These are phyloP conservation scores for Ceratocystis destructans DNA, from an alignment of 2,329 filamentous ascomycete genomes.

Conservation along the genomic window DNA sequence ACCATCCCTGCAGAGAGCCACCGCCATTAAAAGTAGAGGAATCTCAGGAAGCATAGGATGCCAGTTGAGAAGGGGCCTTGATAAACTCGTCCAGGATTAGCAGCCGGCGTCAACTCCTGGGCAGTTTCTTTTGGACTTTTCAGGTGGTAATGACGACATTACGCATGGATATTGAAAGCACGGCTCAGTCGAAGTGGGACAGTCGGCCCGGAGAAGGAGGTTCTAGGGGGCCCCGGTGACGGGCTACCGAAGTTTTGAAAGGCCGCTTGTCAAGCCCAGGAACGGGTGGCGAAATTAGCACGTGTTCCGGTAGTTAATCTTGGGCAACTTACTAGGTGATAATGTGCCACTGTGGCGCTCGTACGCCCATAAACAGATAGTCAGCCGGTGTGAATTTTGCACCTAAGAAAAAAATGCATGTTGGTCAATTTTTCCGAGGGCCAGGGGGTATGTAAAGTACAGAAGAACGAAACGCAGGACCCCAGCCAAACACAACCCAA, in stretches of 20 bases:
- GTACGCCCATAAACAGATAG: background rate
- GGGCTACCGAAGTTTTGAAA: conserved; percentile 16
- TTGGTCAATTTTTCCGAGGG: conserved; percentile 14
- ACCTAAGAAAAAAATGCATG: conserved; percentile 6
- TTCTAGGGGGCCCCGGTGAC: conserved; percentile 14
- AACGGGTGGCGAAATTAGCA: conserved; percentile 17
- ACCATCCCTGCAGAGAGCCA: background rate
- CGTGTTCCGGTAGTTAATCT: background rate
- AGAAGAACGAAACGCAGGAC: background rate
- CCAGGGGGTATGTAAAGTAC: background rate
- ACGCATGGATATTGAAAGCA: conserved; percentile 16
- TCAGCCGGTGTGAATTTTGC: conserved; percentile 6
- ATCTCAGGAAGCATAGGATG: background rate
- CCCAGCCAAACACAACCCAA: background rate
- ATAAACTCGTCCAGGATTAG: conserved; percentile 16
- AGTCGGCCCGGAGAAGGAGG: conserved; percentile 19
- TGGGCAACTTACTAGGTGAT: conserved; percentile 2
- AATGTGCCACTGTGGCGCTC: conserved; percentile 18
- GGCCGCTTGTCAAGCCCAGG: conserved; percentile 15
- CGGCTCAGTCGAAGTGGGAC: conserved; percentile 19
- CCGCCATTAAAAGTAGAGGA: too few species aligned
- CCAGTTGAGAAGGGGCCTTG: conserved; percentile 7
- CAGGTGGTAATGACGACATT: conserved; percentile 14
- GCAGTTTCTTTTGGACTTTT: conserved; percentile 14
- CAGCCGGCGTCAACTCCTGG: conserved; percentile 5